These are phyloP conservation scores for Leccinellum albellum DNA, from an alignment of 768 basidiomycete species.

Conservation along the genomic window DNA sequence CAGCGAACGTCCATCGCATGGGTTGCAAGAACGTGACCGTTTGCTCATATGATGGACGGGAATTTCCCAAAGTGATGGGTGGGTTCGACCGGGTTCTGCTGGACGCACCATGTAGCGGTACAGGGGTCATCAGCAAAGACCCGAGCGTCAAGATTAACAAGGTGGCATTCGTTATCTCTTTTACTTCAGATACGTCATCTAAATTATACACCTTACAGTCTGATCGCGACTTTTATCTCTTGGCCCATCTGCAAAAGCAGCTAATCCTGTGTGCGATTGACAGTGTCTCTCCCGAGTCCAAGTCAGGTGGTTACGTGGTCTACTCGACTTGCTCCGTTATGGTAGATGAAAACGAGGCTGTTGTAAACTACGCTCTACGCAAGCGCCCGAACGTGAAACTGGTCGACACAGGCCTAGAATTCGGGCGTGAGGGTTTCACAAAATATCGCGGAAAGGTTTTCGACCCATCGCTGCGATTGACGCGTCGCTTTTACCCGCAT, in stretches of 20 bases:
- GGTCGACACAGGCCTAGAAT: conserved; percentile 88
- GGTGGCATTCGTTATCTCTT: conserved; percentile 42
- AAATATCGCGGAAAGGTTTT: conserved; percentile 90
- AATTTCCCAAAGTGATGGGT: conserved; percentile 98
- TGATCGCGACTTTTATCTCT: conserved; percentile 90
- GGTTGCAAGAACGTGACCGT: conserved; percentile 98
- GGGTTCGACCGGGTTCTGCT: conserved; percentile 97
- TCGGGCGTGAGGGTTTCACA: conserved; percentile 89
- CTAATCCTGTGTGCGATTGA: conserved; percentile 97
- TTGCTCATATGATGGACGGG: conserved; percentile 94
- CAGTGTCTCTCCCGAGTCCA: conserved; percentile 84
- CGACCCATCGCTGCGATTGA: conserved; percentile 70
- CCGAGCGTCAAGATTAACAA: conserved; percentile 97
- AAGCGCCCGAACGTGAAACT: conserved; percentile 92
- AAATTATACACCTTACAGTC: conserved; percentile 46
- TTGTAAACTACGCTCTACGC: conserved; percentile 94
- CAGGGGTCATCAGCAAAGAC: conserved; percentile 98
- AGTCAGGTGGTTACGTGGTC: conserved; percentile 90
- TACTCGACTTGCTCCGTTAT: conserved; percentile 99
- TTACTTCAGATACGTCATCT: neutral
- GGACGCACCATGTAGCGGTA: conserved; percentile 97
- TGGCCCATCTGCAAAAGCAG: conserved; percentile 98
- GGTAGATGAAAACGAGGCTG: conserved; percentile 97
- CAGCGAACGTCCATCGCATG: conserved; percentile 93
- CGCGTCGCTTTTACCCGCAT: conserved; percentile 91